Base-by-base conservation (phyloP, 2,329 filamentous ascomycete genomes). In the Pezicula rhizophila region DNA sequence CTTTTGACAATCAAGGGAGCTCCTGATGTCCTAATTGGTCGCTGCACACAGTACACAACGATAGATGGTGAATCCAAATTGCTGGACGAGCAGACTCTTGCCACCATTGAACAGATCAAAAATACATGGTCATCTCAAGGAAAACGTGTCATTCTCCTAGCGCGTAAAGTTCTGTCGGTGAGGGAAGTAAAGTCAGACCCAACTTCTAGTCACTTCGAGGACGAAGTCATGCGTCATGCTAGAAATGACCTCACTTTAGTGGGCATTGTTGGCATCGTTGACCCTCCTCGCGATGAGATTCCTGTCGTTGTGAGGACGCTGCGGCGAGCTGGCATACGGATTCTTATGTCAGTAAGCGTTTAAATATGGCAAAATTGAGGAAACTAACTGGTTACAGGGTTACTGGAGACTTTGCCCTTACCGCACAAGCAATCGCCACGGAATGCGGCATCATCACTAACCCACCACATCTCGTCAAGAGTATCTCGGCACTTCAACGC, bases 1-100 rank as follows among this genome's bases (percentile, higher is more conserved):
- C 68, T 85, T 0, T 68, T 90, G 39, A 86, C 83, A n/a, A 86
- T 90, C 62, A 90, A 92, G 64, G 87, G 87, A 1, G 87, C 86
- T 0, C 85, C 87, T 0, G 87, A 91, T 59, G 79, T 90, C 28
- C 71, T 91, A 0, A 76, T 91, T 2, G 70, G 73, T 1, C 72
- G 84, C 46, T 87, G 85, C 60, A 73, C 74, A 1, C 72, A 73
- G 17, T 79, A 80, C 45, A 70, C 84, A 11, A 71, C 72, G 17
- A 68, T 72, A 2, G 74, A 80, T 20, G 84, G 84, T 6, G 71
- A 73, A 2, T 67, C 75, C 1, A 66, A 72, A 46, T 60, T 67
- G 8, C 69, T 89, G 14, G 73, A 76, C 38, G 62, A 67, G 4
- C 60, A 65, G 0, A 72, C 71, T 31, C 67, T 68, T 11, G 62